phyloP scores from a whole-genome alignment of 192 early-diverging fungal species.

The Rhizophagus prolifer region DNA sequence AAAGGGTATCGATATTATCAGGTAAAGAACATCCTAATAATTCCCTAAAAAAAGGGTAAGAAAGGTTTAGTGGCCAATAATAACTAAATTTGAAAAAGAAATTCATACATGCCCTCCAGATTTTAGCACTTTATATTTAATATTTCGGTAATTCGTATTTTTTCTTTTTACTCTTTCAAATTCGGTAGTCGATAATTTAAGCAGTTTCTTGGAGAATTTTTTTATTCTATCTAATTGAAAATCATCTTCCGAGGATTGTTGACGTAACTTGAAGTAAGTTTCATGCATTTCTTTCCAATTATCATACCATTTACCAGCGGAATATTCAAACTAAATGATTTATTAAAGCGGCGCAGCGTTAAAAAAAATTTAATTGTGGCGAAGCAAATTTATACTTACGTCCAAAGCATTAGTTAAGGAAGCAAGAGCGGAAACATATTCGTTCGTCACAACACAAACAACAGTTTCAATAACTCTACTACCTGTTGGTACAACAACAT shows the following conservation, averaged over 20 bases:
- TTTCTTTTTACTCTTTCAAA: not conserved
- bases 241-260: not conserved
- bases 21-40: not conserved
- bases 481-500: not conserved
- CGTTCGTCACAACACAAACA: not conserved
- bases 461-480: not conserved
- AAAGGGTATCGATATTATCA: conserved; percentile 1
- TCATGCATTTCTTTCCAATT: not conserved
- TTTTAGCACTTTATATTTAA: not conserved
- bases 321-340: no score
- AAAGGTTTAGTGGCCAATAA: no score
- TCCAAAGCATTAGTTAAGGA: not conserved
- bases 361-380: not conserved
- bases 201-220: not conserved
- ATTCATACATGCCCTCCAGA: not conserved
- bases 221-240: not conserved
- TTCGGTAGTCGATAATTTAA: not conserved
- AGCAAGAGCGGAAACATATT: not conserved
- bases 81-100: no score
- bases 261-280: not conserved
- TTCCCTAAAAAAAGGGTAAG: not conserved
- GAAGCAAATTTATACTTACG: no score
- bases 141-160: not conserved
- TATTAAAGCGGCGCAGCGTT: not conserved
- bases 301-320: no score